Evolutionary conservation across 2,329 filamentous ascomycete genomes (phyloP).

Genomic region (Trichoderma pleuroti): DNA sequence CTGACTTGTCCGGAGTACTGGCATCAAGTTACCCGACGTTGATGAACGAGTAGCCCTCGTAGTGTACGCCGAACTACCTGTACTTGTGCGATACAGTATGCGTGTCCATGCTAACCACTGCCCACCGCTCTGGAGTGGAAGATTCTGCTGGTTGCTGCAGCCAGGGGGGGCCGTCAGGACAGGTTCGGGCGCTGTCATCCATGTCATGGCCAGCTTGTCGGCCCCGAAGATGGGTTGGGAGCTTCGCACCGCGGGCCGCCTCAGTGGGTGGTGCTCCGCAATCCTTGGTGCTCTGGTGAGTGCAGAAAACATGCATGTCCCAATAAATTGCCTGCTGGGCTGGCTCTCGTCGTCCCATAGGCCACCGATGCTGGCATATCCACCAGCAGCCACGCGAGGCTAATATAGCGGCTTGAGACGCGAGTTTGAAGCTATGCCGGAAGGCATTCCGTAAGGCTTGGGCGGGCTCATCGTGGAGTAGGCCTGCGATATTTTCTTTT

Average conservation of each 20-base stretch:
- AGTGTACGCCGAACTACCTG: background rate
- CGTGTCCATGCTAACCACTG: background rate
- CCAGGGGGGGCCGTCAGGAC: background rate
- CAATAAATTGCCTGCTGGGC: background rate
- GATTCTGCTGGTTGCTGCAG: background rate
- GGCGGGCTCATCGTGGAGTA: background rate
- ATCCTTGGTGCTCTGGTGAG: background rate
- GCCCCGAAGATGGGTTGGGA: background rate
- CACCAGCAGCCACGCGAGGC: slow-evolving; percentile 9
- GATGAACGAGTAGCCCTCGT: background rate
- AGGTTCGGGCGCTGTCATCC: background rate
- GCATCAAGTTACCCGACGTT: background rate
- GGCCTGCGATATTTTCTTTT: slow-evolving; percentile 3
- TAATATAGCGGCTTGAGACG: slow-evolving; percentile 6
- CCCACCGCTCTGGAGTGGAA: background rate
- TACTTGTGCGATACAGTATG: no score
- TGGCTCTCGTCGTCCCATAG: background rate
- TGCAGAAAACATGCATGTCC: background rate
- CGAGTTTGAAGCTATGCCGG: slow-evolving; percentile 16
- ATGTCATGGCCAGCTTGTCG: background rate
- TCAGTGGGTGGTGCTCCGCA: slow-evolving; percentile 2
- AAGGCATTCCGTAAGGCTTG: slow-evolving; percentile 13
- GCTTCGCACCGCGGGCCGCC: background rate
- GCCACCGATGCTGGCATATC: background rate
- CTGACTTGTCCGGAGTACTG: background rate